Percentiles rank a stretch among this genome's conserved stretches.
Evolutionary conservation across 2,329 filamentous ascomycete species (phyloP).

Genomic region (Cordyceps pruinosa): DNA sequence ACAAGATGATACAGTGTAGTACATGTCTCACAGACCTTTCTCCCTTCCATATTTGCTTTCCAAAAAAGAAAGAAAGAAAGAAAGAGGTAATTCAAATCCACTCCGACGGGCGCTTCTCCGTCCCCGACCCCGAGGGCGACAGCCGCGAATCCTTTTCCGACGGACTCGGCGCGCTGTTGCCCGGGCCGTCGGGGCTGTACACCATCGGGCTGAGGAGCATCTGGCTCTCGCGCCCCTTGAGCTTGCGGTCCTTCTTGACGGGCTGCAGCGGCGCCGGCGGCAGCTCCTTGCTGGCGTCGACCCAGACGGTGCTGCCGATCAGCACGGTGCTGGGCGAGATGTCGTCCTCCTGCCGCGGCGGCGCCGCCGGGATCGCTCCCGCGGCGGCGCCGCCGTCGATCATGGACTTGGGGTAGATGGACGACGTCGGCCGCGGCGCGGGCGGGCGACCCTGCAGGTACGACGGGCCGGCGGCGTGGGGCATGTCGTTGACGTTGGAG

Average conservation of each 20-base stretch:
- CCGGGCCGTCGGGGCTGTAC: slow-evolving; percentile 36
- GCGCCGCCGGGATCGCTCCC: neutral
- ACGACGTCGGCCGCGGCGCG: slow-evolving; percentile 9
- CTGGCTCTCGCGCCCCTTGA: slow-evolving; percentile 22
- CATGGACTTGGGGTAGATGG: slow-evolving; percentile 9
- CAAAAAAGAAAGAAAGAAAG: neutral
- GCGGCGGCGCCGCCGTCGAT: neutral
- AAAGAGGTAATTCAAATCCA: slow-evolving; percentile 26
- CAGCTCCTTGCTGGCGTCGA: slow-evolving; percentile 7
- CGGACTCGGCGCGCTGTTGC: slow-evolving; percentile 12
- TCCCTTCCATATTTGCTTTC: neutral
- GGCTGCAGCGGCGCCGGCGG: slow-evolving; percentile 5
- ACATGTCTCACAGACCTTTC: neutral
- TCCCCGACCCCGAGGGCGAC: slow-evolving; percentile 13
- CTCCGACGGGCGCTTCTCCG: slow-evolving; percentile 15
- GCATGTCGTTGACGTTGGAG: slow-evolving; percentile 50
- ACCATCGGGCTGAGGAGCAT: slow-evolving; percentile 45
- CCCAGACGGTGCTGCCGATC: slow-evolving; percentile 2
- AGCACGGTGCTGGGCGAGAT: neutral
- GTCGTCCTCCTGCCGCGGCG: neutral
- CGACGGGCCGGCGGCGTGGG: slow-evolving; percentile 19
- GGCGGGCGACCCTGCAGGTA: neutral
- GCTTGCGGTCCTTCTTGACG: slow-evolving; percentile 6
- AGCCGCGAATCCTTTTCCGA: neutral
- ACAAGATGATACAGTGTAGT: neutral